Evolutionary conservation across 106 monocot genomes (phyloP), one percentile per base, ranked within the genome.

Genomic region (Platanthera guangdongensis): DNA sequence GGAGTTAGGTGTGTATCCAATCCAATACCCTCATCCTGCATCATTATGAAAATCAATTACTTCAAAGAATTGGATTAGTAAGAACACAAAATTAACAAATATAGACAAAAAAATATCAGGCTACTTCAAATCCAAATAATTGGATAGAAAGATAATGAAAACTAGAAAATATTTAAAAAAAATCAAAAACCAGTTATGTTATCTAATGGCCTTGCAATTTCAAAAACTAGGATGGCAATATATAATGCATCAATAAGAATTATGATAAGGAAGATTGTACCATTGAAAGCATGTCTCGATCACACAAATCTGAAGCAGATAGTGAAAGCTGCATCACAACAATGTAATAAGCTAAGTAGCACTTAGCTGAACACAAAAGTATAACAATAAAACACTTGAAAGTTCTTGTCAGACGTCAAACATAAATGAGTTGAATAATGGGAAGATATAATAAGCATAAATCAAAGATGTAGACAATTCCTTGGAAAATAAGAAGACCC

Each of bases 261-360:
- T 65, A 2, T 10, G 18, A 11, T 65, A 32, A 32, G 19, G 18
- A 49, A 47, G 18, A 75, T 30, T 50, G 28, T 86, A 95, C 95
- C 92, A 90, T 92, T 22, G 95, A 88, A 64, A 92, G 78, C 8
- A 88, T 32, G 81, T 95, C 95, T 45, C 78, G 86, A 80, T 95
- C 86, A 19, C 79, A 84, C 81, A 95, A 81, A 39, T 90, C 85
- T 46, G 88, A 82, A 79, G 92, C 95, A 30, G 95, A 90, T 8
- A 95, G 81, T 22, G 95, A 92, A 63, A 95, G 74, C 95, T 95
- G 87, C 80, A 54, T 8, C 30, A 65, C 28, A 7, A 55, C 47
- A 51, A 53, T 39, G 52, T 69, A 75, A 11, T 11, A 16, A 28
- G 14, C 14, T n/a, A 70, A 28, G 7, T 51, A 77, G 54, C 63